Base-by-base conservation (phyloP, 2,329 filamentous ascomycete genomes). In the Helotiales sp. region DNA sequence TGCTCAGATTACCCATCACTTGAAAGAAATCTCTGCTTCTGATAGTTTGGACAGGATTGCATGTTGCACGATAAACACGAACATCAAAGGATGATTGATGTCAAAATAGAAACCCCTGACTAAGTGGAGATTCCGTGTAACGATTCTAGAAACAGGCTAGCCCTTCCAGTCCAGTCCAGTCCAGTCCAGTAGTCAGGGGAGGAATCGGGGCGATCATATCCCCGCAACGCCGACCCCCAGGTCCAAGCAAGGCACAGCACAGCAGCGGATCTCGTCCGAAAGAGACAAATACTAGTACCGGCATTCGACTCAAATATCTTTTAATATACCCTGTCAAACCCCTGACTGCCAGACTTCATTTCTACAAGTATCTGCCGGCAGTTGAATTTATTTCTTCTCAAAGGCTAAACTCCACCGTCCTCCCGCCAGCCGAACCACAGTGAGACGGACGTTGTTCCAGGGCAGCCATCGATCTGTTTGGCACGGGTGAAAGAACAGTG, bases 401-500 rank as follows among this genome's bases (percentile, higher is more conserved):
- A 17, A 50, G 63, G 55, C 17, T 40, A 59, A 59, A 59, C 22
- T n/a, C 34, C 37, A 59, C 17, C 34, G 52, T 24, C 20, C 55
- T 59, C 32, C 55, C 55, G 55, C 58, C 28, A 32, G 40, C 57
- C 32, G 32, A n/a, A n/a, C 26, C 26, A 13, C 6, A 43, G 55
- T 61, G 43, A 47, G 58, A 61, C 58, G 43, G 24, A 30, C 26
- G 17, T 50, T 20, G 58, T 49, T 61, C 58, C 58, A 61, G 43
- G 22, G 58, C 37, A 37, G 6, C 40, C 26, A 43, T 28, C 20
- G 22, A 22, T n/a, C 32, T 43, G 52, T 55, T 55, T 55, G 52
- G 28, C 55, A 59, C 55, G 55, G 55, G 34, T 59, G 34, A 43
- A 59, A 20, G 15, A 59, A n/a, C 55, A 59, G 34, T 28, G 55